A percentile compares a stretch with the other conserved stretches of the same genome.
Conservation (phyloP, 2,329 filamentous ascomycete genomes). For the Mollisia scopiformis region DNA sequence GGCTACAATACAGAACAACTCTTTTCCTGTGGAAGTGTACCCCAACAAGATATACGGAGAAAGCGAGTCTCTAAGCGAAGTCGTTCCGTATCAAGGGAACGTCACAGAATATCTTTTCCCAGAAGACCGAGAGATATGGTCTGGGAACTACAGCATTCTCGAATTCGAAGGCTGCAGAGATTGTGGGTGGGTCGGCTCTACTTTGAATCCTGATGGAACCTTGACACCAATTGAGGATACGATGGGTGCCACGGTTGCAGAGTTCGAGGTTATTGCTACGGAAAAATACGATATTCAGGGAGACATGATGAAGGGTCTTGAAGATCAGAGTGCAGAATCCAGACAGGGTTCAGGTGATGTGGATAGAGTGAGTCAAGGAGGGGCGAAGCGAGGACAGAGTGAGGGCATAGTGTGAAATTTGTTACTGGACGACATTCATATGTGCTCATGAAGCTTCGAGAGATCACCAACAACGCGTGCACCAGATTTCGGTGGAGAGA, state of each 20-base stretch:
- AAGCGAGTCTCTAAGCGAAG: neutral
- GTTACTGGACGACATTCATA: neutral
- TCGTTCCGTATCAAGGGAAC: constrained; percentile 21
- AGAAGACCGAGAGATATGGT: constrained; percentile 17
- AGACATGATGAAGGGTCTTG: neutral
- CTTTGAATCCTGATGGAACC: too few relatives aligned
- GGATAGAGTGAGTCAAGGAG: neutral
- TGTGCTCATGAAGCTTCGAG: too few relatives aligned
- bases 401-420: neutral
- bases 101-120: constrained; percentile 18
- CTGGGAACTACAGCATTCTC: constrained; percentile 35
- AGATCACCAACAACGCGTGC: too few relatives aligned
- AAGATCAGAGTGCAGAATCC: neutral
- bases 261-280: constrained; percentile 44
- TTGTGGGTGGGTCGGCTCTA: too few relatives aligned
- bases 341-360: neutral
- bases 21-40: neutral
- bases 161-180: constrained; percentile 45
- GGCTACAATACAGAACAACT: neutral
- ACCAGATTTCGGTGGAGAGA: too few relatives aligned
- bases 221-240: neutral
- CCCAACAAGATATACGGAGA: neutral
- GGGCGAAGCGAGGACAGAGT: neutral
- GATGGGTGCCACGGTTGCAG: constrained; percentile 51
- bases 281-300: neutral